Percentiles rank a stretch among this genome's conserved stretches.
These are phyloP conservation scores for Mycosarcoma mackinlayi DNA, from an alignment of 1,284 basidiomycete genomes.

Conservation along the genomic window DNA sequence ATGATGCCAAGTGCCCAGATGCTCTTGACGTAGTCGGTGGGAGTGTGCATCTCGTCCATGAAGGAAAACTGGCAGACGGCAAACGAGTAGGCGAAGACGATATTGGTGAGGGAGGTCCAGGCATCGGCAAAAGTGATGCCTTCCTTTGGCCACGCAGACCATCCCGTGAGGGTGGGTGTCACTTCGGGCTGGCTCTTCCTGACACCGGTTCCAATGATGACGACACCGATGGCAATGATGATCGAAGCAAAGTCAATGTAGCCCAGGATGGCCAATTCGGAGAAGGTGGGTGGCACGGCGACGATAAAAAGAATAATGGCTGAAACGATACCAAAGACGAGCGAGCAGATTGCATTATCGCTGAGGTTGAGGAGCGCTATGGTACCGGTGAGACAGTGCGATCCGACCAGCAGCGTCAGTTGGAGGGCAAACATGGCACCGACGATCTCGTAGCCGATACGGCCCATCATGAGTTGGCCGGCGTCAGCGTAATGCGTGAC, in stretches of 20 bases:
- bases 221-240: constrained; percentile 54
- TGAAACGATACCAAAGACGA: constrained; percentile 57
- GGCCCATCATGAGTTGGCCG: constrained; percentile 53
- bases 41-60: constrained; percentile 61
- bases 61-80: constrained; percentile 60
- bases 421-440: constrained; percentile 57
- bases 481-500: constrained; percentile 56
- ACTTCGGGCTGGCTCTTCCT: not conserved
- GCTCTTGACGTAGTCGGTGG: constrained; percentile 58
- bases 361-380: constrained; percentile 55
- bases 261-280: constrained; percentile 58
- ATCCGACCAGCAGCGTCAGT: constrained; percentile 51
- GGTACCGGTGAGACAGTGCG: constrained; percentile 62
- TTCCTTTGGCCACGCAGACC: constrained; percentile 45
- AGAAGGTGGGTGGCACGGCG: constrained; percentile 58
- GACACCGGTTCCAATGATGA: constrained; percentile 58
- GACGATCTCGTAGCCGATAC: constrained; percentile 50
- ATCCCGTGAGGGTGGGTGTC: not conserved
- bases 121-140: constrained; percentile 52
- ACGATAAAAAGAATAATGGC: constrained; percentile 61
- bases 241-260: constrained; percentile 64
- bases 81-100: constrained; percentile 63
- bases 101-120: constrained; percentile 56
- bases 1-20: constrained; percentile 55
- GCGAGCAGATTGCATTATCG: constrained; percentile 49